Conservation (phyloP, 331 rosid genomes). For the Quercus tomentella region DNA sequence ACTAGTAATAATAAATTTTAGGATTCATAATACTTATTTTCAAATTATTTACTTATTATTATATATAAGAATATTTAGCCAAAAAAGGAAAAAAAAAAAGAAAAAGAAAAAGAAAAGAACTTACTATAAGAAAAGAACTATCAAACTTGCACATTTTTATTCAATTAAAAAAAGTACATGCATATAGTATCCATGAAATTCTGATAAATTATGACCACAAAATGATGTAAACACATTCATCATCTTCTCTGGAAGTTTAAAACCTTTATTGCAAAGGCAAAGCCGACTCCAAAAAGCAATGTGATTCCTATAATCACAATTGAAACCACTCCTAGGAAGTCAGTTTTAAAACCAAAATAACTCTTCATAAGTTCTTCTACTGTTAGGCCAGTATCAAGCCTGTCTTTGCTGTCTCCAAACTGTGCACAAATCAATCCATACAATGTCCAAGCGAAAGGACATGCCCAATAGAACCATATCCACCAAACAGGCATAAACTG, state of each 20-base stretch:
- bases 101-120: no score
- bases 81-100: no score
- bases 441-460: slow-evolving; percentile 67
- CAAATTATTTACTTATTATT: no score
- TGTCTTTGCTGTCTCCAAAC: slow-evolving; percentile 45
- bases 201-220: no score
- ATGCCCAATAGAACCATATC: slow-evolving; percentile 80
- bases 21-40: no score
- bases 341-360: slow-evolving; percentile 59
- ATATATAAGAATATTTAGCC: no score
- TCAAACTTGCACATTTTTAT: no score
- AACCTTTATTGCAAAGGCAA: slow-evolving; percentile 63
- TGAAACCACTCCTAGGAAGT: slow-evolving; percentile 52
- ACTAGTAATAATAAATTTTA: no score
- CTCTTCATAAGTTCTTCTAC: slow-evolving; percentile 48
- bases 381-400: slow-evolving; percentile 43
- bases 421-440: slow-evolving; percentile 62
- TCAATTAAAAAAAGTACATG: no score
- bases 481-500: slow-evolving; percentile 85
- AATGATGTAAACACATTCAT: neutral
- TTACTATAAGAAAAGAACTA: no score
- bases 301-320: slow-evolving; percentile 40
- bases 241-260: slow-evolving; percentile 76
- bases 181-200: no score
- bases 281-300: slow-evolving; percentile 52